Evolutionary conservation across 2,329 filamentous ascomycete genomes (phyloP).

Genomic region (Aschersonia sp.): DNA sequence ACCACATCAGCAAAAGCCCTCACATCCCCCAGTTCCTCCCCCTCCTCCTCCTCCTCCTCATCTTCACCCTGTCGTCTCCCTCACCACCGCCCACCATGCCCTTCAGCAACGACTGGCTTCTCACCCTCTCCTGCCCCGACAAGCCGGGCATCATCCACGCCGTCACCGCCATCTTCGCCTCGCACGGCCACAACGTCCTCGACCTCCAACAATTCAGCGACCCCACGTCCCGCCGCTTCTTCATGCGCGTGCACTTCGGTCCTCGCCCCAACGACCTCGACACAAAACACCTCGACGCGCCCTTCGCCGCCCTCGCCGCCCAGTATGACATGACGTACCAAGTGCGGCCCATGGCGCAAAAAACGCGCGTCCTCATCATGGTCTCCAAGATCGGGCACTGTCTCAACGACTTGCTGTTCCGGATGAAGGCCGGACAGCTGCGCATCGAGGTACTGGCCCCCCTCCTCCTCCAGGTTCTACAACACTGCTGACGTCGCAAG

Average conservation of each 20-base stretch:
- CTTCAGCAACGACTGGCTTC: slow-evolving; percentile 47
- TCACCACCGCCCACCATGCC: slow-evolving; percentile 1
- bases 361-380: slow-evolving; percentile 72
- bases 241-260: slow-evolving; percentile 79
- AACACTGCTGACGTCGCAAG: slow-evolving; percentile 1
- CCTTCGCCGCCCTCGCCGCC: slow-evolving; percentile 46
- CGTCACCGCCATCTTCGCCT: slow-evolving; percentile 63
- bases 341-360: slow-evolving; percentile 51
- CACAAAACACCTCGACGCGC: slow-evolving; percentile 34
- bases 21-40: no score
- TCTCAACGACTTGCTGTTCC: slow-evolving; percentile 71
- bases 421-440: slow-evolving; percentile 59
- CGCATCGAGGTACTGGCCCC: slow-evolving; percentile 38
- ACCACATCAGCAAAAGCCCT: no score
- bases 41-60: no score
- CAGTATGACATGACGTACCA: slow-evolving; percentile 58
- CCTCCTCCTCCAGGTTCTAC: neutral
- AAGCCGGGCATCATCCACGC: slow-evolving; percentile 75
- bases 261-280: slow-evolving; percentile 25
- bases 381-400: slow-evolving; percentile 83
- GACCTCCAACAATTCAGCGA: slow-evolving; percentile 79
- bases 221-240: slow-evolving; percentile 59
- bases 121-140: slow-evolving; percentile 75
- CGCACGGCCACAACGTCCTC: slow-evolving; percentile 64
- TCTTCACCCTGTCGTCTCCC: no score